Evolutionary conservation across 2,329 filamentous ascomycete genomes (phyloP).

Genomic region (Ambrosiella xylebori): DNA sequence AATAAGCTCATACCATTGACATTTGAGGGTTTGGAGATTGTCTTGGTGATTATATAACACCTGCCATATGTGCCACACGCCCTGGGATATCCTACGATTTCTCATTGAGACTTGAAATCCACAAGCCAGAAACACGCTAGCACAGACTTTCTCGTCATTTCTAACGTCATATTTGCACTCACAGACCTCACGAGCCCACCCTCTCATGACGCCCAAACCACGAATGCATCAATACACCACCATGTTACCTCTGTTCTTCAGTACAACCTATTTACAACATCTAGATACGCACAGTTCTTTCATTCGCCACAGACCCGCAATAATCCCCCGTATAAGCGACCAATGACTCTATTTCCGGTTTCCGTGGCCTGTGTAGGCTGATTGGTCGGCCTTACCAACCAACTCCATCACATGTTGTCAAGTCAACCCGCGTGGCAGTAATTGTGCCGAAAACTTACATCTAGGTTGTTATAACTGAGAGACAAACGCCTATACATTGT

Average conservation of each 20-base stretch:
- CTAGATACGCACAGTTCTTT: background rate
- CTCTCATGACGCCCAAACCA: background rate
- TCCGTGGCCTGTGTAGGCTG: too few relatives aligned
- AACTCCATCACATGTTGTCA: too few relatives aligned
- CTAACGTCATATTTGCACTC: background rate
- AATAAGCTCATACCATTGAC: too few relatives aligned
- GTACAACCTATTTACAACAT: background rate
- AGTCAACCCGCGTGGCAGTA: background rate
- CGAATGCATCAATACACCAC: background rate
- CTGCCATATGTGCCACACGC: too few relatives aligned
- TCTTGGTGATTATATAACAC: too few relatives aligned
- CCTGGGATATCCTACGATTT: too few relatives aligned
- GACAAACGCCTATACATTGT: too few relatives aligned
- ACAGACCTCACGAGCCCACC: slow-evolving; percentile 1
- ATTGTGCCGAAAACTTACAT: background rate
- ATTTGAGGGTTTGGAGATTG: too few relatives aligned
- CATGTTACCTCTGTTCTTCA: background rate
- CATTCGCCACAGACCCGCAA: background rate
- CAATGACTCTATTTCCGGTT: too few relatives aligned
- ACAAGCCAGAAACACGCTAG: background rate
- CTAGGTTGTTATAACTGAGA: too few relatives aligned
- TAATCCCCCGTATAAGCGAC: background rate
- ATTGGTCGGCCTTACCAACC: too few relatives aligned
- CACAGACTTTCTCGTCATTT: background rate
- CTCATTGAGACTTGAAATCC: background rate